Evolutionary conservation across 306 rosid species (phyloP).

Genomic region (Hippophae rhamnoides): DNA sequence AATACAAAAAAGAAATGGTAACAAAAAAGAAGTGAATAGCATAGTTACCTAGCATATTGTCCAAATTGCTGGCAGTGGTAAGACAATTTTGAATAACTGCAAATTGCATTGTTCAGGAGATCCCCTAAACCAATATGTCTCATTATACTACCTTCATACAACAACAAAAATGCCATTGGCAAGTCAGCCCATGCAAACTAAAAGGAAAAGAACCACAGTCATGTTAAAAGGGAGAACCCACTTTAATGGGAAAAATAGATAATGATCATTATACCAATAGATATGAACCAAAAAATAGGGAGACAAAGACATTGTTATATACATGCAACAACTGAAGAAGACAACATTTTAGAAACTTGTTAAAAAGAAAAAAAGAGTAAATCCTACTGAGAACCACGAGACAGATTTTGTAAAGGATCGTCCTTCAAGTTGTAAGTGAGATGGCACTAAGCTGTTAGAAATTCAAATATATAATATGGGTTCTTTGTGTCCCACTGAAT

Average conservation of each 20-base stretch:
- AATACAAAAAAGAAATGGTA: not conserved
- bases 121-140: slow-evolving; percentile 38
- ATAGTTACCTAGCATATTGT: slow-evolving; percentile 48
- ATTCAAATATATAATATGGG: too few species aligned
- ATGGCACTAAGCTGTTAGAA: too few species aligned
- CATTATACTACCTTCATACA: slow-evolving; percentile 44
- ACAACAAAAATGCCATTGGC: not conserved
- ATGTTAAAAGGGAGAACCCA: not conserved
- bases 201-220: not conserved
- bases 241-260: too few species aligned
- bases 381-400: not conserved
- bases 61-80: slow-evolving; percentile 65
- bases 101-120: slow-evolving; percentile 15
- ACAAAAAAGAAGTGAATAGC: not conserved
- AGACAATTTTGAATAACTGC: slow-evolving; percentile 42
- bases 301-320: too few species aligned
- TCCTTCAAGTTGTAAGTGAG: too few species aligned
- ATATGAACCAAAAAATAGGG: too few species aligned
- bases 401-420: too few species aligned
- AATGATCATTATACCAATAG: too few species aligned
- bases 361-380: not conserved
- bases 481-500: too few species aligned
- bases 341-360: too few species aligned
- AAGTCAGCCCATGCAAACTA: not conserved
- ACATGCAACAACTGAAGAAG: too few species aligned